Base-by-base conservation (phyloP, 768 basidiomycete species). In the Bullera alba region DNA sequence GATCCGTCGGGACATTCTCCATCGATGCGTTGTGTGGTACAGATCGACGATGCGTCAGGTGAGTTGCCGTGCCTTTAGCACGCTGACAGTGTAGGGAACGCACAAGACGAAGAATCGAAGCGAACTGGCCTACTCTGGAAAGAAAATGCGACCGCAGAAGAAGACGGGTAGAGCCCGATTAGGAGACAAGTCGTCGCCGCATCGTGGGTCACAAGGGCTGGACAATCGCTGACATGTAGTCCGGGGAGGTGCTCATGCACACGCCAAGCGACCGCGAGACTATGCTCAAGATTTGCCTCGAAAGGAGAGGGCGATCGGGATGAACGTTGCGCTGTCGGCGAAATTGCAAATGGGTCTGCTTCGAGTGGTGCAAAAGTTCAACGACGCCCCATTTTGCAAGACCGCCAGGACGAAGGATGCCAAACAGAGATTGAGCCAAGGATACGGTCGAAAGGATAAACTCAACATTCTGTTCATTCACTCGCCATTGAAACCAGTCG, bases 201-300 rank as follows among this genome's bases (percentile, higher is more conserved):
- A 58, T 35, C 63, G 73, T 74, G 45, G 53, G 72, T 72, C 10
- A 3, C 17, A 2, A 17, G 21, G 15, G 2, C 12, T 46, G 14
- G 14, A 34, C 12, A 12, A n/a, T 26, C 36, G 14, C 28, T 39
- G 2, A 30, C 19, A 39, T 16, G 43, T 41, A 74, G 73, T 67
- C 48, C 78, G 83, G 27, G 93, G 93, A 28, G 95, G 95, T 73
- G 95, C 93, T 60, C 80, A 86, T 34, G 88, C 88, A 5, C 91
- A 90, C 54, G 90, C 90, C 26, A 88, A 89, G 0, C 85, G 87
- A 67, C 87, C 90, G 2, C 81, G 90, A 42, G 87, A 95, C 70
- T 96, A 92, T 72, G 82, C 85, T 61, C 90, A 89, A 17, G 85
- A 87, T 57, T 79, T 99, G 30, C 86, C 87, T n/a, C 80, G 87